Percentiles rank a stretch among this genome's conserved stretches.
Conservation (phyloP, 2,329 filamentous ascomycete species). For the Tolypocladium pustulatum region DNA sequence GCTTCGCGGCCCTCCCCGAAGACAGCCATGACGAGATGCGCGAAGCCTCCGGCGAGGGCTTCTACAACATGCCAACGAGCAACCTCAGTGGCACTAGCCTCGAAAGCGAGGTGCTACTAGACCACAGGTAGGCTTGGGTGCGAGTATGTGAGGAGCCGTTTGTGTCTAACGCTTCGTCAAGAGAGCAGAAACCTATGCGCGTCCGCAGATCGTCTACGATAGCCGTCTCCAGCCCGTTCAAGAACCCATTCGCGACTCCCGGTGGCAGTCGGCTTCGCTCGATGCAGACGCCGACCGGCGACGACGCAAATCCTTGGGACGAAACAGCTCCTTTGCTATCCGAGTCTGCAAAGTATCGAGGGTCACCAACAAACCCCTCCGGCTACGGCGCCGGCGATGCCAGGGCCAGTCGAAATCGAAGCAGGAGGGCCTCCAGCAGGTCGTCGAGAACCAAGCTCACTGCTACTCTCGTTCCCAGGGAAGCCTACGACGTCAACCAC, state of each 20-base stretch:
- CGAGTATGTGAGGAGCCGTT: background rate
- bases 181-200: constrained; percentile 51
- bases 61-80: constrained; percentile 38
- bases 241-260: constrained; percentile 18
- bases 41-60: constrained; percentile 25
- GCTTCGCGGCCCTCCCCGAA: constrained; percentile 59
- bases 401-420: constrained; percentile 21
- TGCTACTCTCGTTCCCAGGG: constrained; percentile 21
- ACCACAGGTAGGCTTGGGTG: constrained; percentile 56
- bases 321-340: constrained; percentile 47
- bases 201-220: constrained; percentile 49
- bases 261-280: constrained; percentile 24
- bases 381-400: constrained; percentile 34
- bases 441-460: constrained; percentile 37
- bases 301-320: constrained; percentile 32
- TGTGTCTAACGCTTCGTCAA: constrained; percentile 13
- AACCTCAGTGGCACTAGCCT: constrained; percentile 77
- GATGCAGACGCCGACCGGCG: constrained; percentile 25
- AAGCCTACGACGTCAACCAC: constrained; percentile 55
- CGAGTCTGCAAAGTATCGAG: constrained; percentile 13
- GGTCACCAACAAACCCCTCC: constrained; percentile 13
- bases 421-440: constrained; percentile 37
- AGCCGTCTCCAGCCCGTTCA: constrained; percentile 21
- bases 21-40: constrained; percentile 33
- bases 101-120: constrained; percentile 78